Evolutionary conservation across 2,329 filamentous ascomycete genomes (phyloP).

Genomic region (Verticillium dahliae): DNA sequence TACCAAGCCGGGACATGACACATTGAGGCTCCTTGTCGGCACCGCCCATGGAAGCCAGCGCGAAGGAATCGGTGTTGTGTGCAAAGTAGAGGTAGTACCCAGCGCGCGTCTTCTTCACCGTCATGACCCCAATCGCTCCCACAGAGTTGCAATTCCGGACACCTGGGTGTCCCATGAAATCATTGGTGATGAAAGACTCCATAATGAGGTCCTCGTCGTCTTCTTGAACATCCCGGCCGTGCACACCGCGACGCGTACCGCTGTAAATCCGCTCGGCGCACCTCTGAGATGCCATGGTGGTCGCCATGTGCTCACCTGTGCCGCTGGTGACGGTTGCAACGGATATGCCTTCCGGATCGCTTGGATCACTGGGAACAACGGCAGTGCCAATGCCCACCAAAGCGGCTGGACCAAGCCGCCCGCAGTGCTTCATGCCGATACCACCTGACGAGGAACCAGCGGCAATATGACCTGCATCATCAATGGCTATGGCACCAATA

Average conservation of each 20-base stretch:
- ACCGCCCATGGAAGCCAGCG: conserved; percentile 81
- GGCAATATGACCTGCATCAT: conserved; percentile 78
- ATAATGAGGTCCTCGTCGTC: conserved; percentile 73
- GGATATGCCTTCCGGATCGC: conserved; percentile 60
- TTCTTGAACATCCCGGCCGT: conserved; percentile 57
- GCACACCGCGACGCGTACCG: conserved; percentile 51
- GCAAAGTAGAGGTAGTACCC: conserved; percentile 87
- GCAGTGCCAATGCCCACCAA: conserved; percentile 87
- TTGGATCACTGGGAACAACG: conserved; percentile 69
- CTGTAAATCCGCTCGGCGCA: conserved; percentile 83
- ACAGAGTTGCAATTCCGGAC: conserved; percentile 72
- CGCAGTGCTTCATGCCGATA: conserved; percentile 96
- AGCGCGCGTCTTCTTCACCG: conserved; percentile 72
- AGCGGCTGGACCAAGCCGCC: conserved; percentile 85
- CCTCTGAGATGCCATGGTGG: conserved; percentile 80
- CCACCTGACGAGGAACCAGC: conserved; percentile 94
- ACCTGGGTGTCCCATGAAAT: conserved; percentile 89
- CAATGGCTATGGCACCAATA: conserved; percentile 90
- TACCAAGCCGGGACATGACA: conserved; percentile 75
- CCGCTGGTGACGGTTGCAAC: conserved; percentile 88
- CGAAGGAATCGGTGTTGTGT: conserved; percentile 89
- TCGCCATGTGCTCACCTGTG: conserved; percentile 97
- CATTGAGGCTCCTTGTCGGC: conserved; percentile 68
- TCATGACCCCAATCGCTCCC: conserved; percentile 87
- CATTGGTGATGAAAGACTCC: conserved; percentile 70